Evolutionary conservation across 2,329 filamentous ascomycete species (phyloP).

Genomic region (Cercospora sp.): DNA sequence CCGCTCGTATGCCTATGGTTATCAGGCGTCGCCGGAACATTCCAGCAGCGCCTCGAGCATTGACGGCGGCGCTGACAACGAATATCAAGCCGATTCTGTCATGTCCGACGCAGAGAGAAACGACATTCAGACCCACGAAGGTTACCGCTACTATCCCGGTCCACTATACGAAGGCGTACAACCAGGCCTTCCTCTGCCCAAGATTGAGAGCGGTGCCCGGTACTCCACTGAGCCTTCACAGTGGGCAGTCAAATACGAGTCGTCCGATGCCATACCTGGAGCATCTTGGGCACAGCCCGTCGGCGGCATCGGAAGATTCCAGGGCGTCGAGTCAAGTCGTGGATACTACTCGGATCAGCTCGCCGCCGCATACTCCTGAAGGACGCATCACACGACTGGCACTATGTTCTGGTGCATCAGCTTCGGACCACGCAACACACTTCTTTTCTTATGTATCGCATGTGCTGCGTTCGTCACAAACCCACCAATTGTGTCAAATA

Average conservation of each 20-base stretch:
- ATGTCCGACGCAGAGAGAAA: slow-evolving; percentile 46
- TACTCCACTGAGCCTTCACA: slow-evolving; percentile 37
- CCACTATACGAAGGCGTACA: slow-evolving; percentile 46
- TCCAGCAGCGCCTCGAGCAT: slow-evolving; percentile 46
- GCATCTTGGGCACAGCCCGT: slow-evolving; percentile 38
- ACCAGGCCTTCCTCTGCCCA: slow-evolving; percentile 35
- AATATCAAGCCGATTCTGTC: slow-evolving; percentile 40
- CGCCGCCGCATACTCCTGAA: slow-evolving; percentile 30
- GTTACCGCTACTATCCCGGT: slow-evolving; percentile 51
- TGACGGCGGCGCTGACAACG: slow-evolving; percentile 36
- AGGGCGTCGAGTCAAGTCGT: slow-evolving; percentile 49
- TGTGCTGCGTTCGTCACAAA: slow-evolving; percentile 32
- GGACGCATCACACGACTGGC: neutral
- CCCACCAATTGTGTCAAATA: slow-evolving; percentile 18
- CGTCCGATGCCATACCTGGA: slow-evolving; percentile 38
- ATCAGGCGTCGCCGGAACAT: slow-evolving; percentile 34
- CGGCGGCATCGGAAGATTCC: slow-evolving; percentile 47
- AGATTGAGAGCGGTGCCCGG: slow-evolving; percentile 31
- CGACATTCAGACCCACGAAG: slow-evolving; percentile 44
- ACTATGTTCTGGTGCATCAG: neutral
- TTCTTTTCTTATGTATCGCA: slow-evolving; percentile 28
- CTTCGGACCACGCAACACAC: neutral
- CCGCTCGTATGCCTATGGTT: slow-evolving; percentile 32
- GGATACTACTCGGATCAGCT: slow-evolving; percentile 50
- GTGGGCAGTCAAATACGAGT: slow-evolving; percentile 46